phyloP scores from a whole-genome alignment of 345 rosid genomes.

The Dovyalis caffra region DNA sequence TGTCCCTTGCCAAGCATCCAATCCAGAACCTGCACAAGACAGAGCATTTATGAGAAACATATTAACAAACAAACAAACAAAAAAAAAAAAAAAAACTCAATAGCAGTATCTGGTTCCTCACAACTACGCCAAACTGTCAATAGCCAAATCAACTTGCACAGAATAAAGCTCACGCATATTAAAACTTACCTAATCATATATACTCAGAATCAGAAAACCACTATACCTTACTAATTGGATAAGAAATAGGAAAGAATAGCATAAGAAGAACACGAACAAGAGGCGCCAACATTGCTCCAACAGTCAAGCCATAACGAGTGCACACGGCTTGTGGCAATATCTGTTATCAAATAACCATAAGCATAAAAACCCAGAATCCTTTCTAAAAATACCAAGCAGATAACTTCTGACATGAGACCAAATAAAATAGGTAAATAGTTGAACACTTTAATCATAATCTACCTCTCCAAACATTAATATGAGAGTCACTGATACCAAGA shows the following conservation, averaged over 20 bases:
- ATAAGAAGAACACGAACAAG: constrained; percentile 70
- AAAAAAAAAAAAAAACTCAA: background rate
- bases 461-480: constrained; percentile 92
- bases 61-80: constrained; percentile 4
- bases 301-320: constrained; percentile 84
- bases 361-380: background rate
- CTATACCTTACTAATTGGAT: constrained; percentile 92
- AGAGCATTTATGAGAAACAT: constrained; percentile 9
- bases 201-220: background rate
- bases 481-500: constrained; percentile 76
- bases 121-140: background rate
- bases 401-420: background rate
- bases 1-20: constrained; percentile 99
- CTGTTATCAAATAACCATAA: constrained; percentile 35
- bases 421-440: background rate
- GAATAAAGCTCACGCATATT: background rate
- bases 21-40: constrained; percentile 65
- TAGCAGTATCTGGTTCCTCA: background rate
- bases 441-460: background rate
- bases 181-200: background rate
- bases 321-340: constrained; percentile 92
- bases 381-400: background rate
- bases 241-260: constrained; percentile 75
- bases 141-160: constrained; percentile 11
- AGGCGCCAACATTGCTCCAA: constrained; percentile 88